Evolutionary conservation across 2,329 filamentous ascomycete species (phyloP).

Genomic region (Orbilia ellipsospora): DNA sequence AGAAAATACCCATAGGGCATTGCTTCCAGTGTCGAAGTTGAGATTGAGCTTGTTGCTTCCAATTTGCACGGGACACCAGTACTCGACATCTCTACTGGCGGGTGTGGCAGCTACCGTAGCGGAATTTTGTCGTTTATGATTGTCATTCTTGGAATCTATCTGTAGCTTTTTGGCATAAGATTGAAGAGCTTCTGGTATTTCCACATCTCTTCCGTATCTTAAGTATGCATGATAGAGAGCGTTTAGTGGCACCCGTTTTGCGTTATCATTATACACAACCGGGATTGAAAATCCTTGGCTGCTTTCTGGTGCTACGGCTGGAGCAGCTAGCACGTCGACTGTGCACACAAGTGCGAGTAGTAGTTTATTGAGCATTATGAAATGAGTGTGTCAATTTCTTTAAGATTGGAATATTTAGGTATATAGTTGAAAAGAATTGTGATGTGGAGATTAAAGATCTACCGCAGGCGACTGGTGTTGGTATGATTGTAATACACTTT

Average conservation of each 20-base stretch:
- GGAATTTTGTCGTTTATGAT: slow-evolving; percentile 1
- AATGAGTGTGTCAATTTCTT: not conserved
- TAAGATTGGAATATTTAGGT: not conserved
- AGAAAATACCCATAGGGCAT: slow-evolving; percentile 78
- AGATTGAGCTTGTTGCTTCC: slow-evolving; percentile 76
- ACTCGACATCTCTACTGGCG: slow-evolving; percentile 74
- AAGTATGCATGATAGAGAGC: slow-evolving; percentile 23
- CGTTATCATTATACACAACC: not conserved
- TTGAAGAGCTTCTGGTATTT: slow-evolving; percentile 8
- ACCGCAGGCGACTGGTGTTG: not conserved
- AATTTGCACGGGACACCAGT: slow-evolving; percentile 75
- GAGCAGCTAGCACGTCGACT: slow-evolving; percentile 4
- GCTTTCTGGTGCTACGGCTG: not conserved
- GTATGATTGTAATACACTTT: not conserved
- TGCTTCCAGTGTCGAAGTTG: slow-evolving; percentile 79
- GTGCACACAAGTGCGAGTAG: not conserved
- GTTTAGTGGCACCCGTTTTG: slow-evolving; percentile 16
- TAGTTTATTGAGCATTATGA: slow-evolving; percentile 14
- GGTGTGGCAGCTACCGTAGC: slow-evolving; percentile 64
- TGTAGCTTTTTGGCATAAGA: not conserved
- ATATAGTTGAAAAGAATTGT: too few species aligned
- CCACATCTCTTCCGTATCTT: slow-evolving; percentile 20
- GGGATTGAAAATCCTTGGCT: slow-evolving; percentile 20
- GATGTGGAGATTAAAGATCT: too few species aligned
- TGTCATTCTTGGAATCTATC: not conserved